Evolutionary conservation across 805 yeast genomes (phyloP).

Genomic region (Candida berthetii): DNA sequence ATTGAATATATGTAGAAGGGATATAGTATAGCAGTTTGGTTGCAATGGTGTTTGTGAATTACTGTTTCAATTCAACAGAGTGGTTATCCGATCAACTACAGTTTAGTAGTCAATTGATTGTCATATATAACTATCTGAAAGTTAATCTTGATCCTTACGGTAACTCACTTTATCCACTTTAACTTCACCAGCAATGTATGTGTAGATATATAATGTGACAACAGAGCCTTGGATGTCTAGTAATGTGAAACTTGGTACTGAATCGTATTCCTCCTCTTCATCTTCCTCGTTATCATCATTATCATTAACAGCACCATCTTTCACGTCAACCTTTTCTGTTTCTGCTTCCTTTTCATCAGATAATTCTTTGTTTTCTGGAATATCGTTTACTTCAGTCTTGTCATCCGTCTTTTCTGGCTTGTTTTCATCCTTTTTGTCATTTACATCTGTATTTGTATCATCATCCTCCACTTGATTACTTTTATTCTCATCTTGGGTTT

Average conservation of each 20-base stretch:
- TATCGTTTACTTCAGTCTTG: background rate
- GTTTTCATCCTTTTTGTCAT: constrained; percentile 1
- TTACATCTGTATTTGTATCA: constrained; percentile 3
- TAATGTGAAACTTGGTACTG: constrained; percentile 80
- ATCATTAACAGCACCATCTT: constrained; percentile 9
- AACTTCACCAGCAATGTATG: constrained; percentile 73
- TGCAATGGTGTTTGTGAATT: too few species aligned
- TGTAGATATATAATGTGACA: constrained; percentile 82
- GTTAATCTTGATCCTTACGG: constrained; percentile 35
- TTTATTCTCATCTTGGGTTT: constrained; percentile 22
- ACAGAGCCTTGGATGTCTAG: constrained; percentile 76
- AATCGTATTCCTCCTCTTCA: constrained; percentile 15
- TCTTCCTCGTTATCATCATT: constrained; percentile 16
- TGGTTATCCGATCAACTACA: too few species aligned
- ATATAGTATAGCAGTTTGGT: too few species aligned
- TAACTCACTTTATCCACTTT: constrained; percentile 84
- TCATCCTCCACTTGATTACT: constrained; percentile 11
- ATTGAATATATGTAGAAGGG: too few species aligned
- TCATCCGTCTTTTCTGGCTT: too few species aligned
- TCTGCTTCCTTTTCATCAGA: background rate
- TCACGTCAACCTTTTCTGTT: constrained; percentile 4
- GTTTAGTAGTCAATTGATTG: background rate
- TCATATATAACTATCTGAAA: background rate
- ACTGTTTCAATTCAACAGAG: too few species aligned
- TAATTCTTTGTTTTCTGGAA: too few species aligned